Conservation (phyloP, 768 basidiomycete species). For the Podaxis rugospora region DNA sequence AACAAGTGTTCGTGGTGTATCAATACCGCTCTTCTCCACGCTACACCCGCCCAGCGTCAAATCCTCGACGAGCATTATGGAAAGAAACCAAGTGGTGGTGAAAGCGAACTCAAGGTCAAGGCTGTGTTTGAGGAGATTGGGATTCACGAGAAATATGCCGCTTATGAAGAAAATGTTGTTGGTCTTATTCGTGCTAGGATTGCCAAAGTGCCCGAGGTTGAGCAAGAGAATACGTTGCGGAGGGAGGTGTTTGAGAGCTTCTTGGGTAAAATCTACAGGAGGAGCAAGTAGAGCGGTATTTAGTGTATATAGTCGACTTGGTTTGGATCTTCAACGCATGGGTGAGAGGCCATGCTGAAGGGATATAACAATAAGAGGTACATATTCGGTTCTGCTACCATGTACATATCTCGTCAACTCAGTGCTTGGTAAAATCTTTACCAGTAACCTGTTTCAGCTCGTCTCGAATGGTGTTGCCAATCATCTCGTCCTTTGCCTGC, state of each 20-base stretch:
- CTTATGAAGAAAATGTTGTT: slow-evolving; percentile 79
- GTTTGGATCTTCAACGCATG: background rate
- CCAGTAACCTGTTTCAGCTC: slow-evolving; percentile 33
- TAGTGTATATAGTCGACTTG: background rate
- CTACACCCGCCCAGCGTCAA: slow-evolving; percentile 47
- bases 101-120: slow-evolving; percentile 39
- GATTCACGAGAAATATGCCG: slow-evolving; percentile 60
- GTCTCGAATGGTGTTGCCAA: slow-evolving; percentile 32
- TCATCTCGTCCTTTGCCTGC: slow-evolving; percentile 38
- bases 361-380: too few species aligned
- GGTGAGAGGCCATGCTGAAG: too few species aligned
- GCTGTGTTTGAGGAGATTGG: slow-evolving; percentile 70
- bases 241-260: slow-evolving; percentile 80
- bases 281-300: slow-evolving; percentile 40
- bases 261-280: slow-evolving; percentile 79
- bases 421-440: slow-evolving; percentile 20
- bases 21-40: slow-evolving; percentile 73
- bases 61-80: slow-evolving; percentile 55
- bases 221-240: slow-evolving; percentile 38
- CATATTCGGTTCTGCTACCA: too few species aligned
- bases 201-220: slow-evolving; percentile 62
- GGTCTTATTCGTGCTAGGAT: slow-evolving; percentile 64
- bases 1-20: slow-evolving; percentile 99
- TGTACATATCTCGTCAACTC: too few species aligned
- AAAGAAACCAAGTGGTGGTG: slow-evolving; percentile 50